Evolutionary conservation across 177 flowering plant genomes (phyloP).

Genomic region (Telopea speciosissima): DNA sequence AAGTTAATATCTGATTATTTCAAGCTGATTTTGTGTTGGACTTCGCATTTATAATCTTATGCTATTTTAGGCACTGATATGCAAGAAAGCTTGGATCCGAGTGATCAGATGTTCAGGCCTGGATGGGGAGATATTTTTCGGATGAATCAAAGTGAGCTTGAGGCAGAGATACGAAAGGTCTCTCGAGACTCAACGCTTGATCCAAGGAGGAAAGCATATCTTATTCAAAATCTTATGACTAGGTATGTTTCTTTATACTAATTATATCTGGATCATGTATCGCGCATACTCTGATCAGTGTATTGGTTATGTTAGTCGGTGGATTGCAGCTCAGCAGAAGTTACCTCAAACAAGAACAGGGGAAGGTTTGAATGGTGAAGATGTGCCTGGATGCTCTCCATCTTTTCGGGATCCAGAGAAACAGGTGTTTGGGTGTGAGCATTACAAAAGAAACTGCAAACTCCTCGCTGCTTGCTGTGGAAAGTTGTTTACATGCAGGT

Average conservation of each 20-base stretch:
- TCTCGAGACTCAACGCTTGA: slow-evolving; percentile 74
- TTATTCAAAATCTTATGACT: slow-evolving; percentile 87
- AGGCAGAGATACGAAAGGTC: slow-evolving; percentile 82
- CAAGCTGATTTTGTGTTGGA: background rate
- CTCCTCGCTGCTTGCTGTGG: slow-evolving; percentile 89
- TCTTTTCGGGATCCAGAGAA: slow-evolving; percentile 71
- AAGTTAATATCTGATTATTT: too few species aligned
- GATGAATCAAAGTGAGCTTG: slow-evolving; percentile 94
- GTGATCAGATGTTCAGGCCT: slow-evolving; percentile 76
- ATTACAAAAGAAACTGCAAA: slow-evolving; percentile 90
- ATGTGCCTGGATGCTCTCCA: slow-evolving; percentile 52
- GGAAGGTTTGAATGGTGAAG: slow-evolving; percentile 42
- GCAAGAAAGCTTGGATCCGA: slow-evolving; percentile 52
- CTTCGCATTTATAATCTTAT: slow-evolving; percentile 2
- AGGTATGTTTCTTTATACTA: slow-evolving; percentile 39
- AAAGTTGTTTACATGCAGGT: slow-evolving; percentile 76
- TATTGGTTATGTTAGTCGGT: slow-evolving; percentile 45
- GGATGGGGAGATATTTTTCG: slow-evolving; percentile 96
- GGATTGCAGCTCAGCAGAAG: slow-evolving; percentile 96
- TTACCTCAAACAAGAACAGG: slow-evolving; percentile 43
- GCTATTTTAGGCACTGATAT: slow-evolving; percentile 34
- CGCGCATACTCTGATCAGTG: slow-evolving; percentile 5
- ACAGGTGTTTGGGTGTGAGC: slow-evolving; percentile 79
- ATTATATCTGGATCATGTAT: slow-evolving; percentile 2
- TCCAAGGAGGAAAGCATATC: slow-evolving; percentile 87